Conservation (phyloP, 2,329 filamentous ascomycete genomes). For the Talaromyces sp. region DNA sequence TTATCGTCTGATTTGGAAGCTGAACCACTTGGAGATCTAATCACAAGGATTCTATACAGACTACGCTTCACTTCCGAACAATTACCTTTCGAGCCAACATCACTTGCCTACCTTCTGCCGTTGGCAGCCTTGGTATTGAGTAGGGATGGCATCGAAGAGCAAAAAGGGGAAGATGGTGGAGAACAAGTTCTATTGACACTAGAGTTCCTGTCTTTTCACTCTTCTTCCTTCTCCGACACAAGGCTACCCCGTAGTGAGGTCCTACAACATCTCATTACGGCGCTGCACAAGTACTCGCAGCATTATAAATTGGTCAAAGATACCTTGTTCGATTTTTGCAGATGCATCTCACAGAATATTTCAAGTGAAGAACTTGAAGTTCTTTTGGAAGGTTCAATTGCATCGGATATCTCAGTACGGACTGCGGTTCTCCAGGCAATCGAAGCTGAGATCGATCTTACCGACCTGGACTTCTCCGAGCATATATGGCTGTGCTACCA, state of each 20-base stretch:
- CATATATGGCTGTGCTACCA: constrained; percentile 93
- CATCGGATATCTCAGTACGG: constrained; percentile 73
- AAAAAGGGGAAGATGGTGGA: constrained; percentile 70
- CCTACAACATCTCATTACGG: constrained; percentile 65
- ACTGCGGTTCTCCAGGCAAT: constrained; percentile 85
- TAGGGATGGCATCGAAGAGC: constrained; percentile 67
- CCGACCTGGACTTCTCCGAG: constrained; percentile 77
- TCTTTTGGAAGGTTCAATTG: constrained; percentile 73
- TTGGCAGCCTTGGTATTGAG: constrained; percentile 74
- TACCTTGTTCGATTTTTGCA: constrained; percentile 79
- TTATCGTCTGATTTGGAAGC: constrained; percentile 68
- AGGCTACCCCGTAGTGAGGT: constrained; percentile 73
- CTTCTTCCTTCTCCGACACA: constrained; percentile 68
- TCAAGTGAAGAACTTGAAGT: constrained; percentile 66
- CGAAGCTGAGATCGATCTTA: constrained; percentile 86
- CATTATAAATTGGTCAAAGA: constrained; percentile 96
- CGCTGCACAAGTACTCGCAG: constrained; percentile 85
- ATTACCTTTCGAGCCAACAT: constrained; percentile 84
- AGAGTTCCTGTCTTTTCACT: constrained; percentile 86
- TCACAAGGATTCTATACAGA: constrained; percentile 86
- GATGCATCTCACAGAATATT: constrained; percentile 80
- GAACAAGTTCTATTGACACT: constrained; percentile 85
- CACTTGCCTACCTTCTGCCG: constrained; percentile 81
- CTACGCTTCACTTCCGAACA: constrained; percentile 88
- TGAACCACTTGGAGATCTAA: constrained; percentile 74